Conservation (phyloP, 2,329 filamentous ascomycete genomes). For the Coleophoma cylindrospora region DNA sequence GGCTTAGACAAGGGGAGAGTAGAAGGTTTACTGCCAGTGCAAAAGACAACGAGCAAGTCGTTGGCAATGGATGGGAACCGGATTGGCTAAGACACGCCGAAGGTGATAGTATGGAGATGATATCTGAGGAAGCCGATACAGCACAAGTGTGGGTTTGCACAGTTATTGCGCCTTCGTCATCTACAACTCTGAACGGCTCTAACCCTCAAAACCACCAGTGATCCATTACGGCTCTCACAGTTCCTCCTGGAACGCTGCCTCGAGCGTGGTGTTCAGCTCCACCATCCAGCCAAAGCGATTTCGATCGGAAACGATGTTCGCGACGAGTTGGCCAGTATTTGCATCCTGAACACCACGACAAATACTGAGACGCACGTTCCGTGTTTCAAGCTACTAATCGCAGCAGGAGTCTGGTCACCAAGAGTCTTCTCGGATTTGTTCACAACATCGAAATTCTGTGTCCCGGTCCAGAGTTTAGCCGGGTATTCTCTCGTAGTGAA, state of each 20-base stretch:
- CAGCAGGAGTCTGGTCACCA: conserved; percentile 68
- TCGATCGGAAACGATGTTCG: conserved; percentile 44
- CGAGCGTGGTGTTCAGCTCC: conserved; percentile 57
- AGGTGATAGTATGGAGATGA: conserved; percentile 53
- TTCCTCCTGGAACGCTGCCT: conserved; percentile 57
- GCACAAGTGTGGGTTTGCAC: conserved; percentile 56
- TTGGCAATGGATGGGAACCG: conserved; percentile 31
- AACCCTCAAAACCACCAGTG: conserved; percentile 33
- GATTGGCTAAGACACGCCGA: conserved; percentile 52
- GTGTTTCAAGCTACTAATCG: conserved; percentile 60
- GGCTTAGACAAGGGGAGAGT: conserved; percentile 60
- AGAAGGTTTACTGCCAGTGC: conserved; percentile 46
- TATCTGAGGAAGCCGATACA: conserved; percentile 54
- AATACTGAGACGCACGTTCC: conserved; percentile 47
- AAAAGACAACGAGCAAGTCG: conserved; percentile 19
- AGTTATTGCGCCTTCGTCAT: not conserved
- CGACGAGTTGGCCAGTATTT: conserved; percentile 45
- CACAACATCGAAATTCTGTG: conserved; percentile 40
- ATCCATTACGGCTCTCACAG: conserved; percentile 60
- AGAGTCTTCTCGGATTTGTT: conserved; percentile 63
- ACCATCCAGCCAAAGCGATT: conserved; percentile 56
- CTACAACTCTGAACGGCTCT: not conserved
- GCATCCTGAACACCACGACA: conserved; percentile 38
- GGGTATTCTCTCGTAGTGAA: conserved; percentile 68
- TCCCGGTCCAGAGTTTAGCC: conserved; percentile 59